A percentile compares a stretch with the other conserved stretches of the same genome.
These are phyloP conservation scores for Talaromyces proteolyticus DNA, from an alignment of 495 filamentous ascomycete species.

Conservation along the genomic window DNA sequence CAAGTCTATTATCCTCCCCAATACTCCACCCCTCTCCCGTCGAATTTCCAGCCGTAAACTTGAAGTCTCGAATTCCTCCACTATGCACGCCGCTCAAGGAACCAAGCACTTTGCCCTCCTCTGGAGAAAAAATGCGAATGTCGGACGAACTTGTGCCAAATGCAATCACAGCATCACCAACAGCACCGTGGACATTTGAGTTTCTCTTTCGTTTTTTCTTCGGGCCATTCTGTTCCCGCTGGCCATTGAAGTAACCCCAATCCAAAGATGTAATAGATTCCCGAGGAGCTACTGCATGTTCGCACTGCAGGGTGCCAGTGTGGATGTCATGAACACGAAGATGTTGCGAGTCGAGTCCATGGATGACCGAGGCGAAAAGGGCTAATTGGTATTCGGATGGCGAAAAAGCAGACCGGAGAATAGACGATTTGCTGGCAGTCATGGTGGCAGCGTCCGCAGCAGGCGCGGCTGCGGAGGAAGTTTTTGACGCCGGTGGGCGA, in stretches of 20 bases:
- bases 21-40: slow-evolving; percentile 51
- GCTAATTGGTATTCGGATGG: slow-evolving; percentile 50
- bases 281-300: slow-evolving; percentile 46
- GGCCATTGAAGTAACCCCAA: slow-evolving; percentile 44
- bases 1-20: slow-evolving; percentile 52
- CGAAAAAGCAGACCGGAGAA: slow-evolving; percentile 47
- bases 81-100: slow-evolving; percentile 46
- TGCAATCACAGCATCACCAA: slow-evolving; percentile 43
- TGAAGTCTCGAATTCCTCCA: slow-evolving; percentile 50
- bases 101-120: slow-evolving; percentile 44
- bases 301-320: slow-evolving; percentile 51
- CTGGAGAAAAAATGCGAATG: slow-evolving; percentile 48
- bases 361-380: slow-evolving; percentile 55
- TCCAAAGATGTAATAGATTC: slow-evolving; percentile 49
- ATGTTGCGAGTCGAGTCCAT: slow-evolving; percentile 53
- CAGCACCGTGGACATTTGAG: slow-evolving; percentile 38
- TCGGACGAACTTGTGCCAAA: slow-evolving; percentile 49
- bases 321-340: slow-evolving; percentile 54
- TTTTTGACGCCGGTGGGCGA: slow-evolving; percentile 37
- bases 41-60: slow-evolving; percentile 41
- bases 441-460: slow-evolving; percentile 28
- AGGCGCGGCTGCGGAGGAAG: slow-evolving; percentile 41
- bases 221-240: slow-evolving; percentile 24
- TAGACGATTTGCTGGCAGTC: slow-evolving; percentile 40
- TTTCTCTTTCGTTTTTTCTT: slow-evolving; percentile 55